Base-by-base conservation (phyloP, 2,329 filamentous ascomycete species). In the Apiospora marii region DNA sequence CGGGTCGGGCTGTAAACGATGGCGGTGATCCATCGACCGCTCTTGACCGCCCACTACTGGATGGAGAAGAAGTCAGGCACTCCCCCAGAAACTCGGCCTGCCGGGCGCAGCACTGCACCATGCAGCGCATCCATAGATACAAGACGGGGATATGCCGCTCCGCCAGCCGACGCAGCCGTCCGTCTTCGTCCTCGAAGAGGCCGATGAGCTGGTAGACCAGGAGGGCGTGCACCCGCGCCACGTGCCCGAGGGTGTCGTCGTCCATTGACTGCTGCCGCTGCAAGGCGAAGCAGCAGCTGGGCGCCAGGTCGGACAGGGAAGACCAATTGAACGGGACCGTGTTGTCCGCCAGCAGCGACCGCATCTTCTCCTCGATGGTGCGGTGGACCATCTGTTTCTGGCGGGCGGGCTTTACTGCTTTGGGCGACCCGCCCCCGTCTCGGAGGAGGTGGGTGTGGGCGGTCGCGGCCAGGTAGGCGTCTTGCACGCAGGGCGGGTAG, bases 151-250 rank as follows among this genome's bases (percentile, higher is more conserved):
- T 72, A n/a, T 78, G 72, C 5, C 67, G 37, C 68, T 80, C 77
- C 24, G 78, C 79, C 5, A 76, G 71, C 19, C 71, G 72, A 24
- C 75, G 75, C 67, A 77, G 76, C 13, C 75, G 72, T 13, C 75
- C 75, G 64, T 80, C 75, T 27, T 30, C 49, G 4, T 75, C 77
- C 67, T 79, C 78, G 49, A 78, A 79, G 4, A 80, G 74, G 16
- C 79, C 74, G 16, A 80, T 80, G 24, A 77, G 74, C 44, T 80
- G 79, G 58, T 78, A 80, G 6, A 80, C 72, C n/a, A 78, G 43
- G 4, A 80, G 70, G 2, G 71, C 71, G 68, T 80, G 79, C 4
- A 80, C 14, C 51, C 72, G 2, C 75, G 69, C 13, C 75, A 72
- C 53, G 72, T 72, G 71, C n/a, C 64, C 53, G n/a, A 71, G 37